A percentile compares a stretch with the other conserved stretches of the same genome.
These are phyloP conservation scores for Cyclotella baltica DNA, from an alignment of 108 stramenopile genomes.

Conservation along the genomic window DNA sequence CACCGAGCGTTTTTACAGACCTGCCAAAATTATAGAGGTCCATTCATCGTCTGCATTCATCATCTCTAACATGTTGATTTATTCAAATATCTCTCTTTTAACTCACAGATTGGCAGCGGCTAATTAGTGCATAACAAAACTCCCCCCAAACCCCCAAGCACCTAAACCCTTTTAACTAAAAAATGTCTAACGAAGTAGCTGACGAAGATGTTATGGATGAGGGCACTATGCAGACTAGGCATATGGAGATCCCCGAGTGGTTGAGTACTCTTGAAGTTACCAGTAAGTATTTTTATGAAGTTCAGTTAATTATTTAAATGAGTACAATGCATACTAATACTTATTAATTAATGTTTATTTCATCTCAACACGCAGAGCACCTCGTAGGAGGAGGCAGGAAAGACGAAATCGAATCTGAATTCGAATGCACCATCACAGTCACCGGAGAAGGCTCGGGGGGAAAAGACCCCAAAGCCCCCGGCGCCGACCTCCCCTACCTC, in stretches of 20 bases:
- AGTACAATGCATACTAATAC: too few relatives aligned
- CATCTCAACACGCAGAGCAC: neutral
- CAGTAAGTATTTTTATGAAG: neutral
- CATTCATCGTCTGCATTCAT: too few relatives aligned
- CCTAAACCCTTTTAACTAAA: constrained; percentile 1
- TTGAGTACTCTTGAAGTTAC: constrained; percentile 15
- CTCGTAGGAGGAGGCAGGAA: constrained; percentile 9
- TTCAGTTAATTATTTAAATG: neutral
- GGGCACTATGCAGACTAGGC: constrained; percentile 8
- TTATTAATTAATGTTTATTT: neutral
- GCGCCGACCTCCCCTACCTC: constrained; percentile 39
- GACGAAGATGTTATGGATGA: constrained; percentile 10
- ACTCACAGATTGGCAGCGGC: neutral
- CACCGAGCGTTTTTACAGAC: too few relatives aligned
- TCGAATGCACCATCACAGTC: constrained; percentile 42
- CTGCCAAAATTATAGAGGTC: too few relatives aligned
- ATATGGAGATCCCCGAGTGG: constrained; percentile 17
- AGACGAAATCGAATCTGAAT: constrained; percentile 46
- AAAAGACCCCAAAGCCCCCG: constrained; percentile 41
- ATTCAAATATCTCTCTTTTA: neutral
- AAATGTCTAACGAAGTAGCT: constrained; percentile 16
- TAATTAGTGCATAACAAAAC: neutral
- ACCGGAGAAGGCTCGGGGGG: constrained; percentile 42
- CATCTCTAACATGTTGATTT: neutral
- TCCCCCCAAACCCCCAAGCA: constrained; percentile 6